Evolutionary conservation across 2,329 filamentous ascomycete species (phyloP).

Genomic region (Stromatinia cepivora): DNA sequence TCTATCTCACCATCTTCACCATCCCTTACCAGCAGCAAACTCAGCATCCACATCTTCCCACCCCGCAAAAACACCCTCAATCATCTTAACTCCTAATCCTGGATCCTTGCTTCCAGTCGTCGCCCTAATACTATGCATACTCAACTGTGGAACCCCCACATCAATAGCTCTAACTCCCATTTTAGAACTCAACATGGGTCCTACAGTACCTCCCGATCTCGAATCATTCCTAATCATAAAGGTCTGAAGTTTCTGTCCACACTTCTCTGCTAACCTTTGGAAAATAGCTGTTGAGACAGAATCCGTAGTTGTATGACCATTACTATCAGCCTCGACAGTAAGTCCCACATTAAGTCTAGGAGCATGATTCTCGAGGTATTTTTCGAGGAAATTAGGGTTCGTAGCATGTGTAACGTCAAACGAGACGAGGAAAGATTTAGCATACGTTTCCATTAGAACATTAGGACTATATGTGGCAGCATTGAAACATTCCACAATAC

Average conservation of each 20-base stretch:
- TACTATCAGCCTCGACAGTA: conserved; percentile 75
- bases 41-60: conserved; percentile 84
- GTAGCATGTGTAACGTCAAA: conserved; percentile 93
- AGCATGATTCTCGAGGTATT: conserved; percentile 82
- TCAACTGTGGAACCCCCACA: conserved; percentile 85
- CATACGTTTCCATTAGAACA: conserved; percentile 77
- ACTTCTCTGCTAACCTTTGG: conserved; percentile 73
- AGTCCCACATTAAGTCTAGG: conserved; percentile 88
- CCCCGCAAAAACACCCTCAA: conserved; percentile 83
- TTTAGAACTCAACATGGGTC: conserved; percentile 78
- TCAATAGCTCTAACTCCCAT: conserved; percentile 84
- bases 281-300: conserved; percentile 80
- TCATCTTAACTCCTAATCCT: conserved; percentile 82
- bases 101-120: conserved; percentile 86
- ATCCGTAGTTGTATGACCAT: conserved; percentile 96
- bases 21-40: conserved; percentile 50
- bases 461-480: conserved; percentile 51
- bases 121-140: conserved; percentile 90
- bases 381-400: conserved; percentile 86
- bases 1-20: conserved; percentile 26
- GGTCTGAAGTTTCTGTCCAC: conserved; percentile 70
- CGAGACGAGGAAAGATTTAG: conserved; percentile 87
- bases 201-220: conserved; percentile 89
- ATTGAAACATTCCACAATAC: conserved; percentile 70
- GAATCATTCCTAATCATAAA: conserved; percentile 97